Percentiles rank a stretch among this genome's conserved stretches.
Evolutionary conservation across 208 protist species (phyloP).

Genomic region (Crithidia fasciculata): DNA sequence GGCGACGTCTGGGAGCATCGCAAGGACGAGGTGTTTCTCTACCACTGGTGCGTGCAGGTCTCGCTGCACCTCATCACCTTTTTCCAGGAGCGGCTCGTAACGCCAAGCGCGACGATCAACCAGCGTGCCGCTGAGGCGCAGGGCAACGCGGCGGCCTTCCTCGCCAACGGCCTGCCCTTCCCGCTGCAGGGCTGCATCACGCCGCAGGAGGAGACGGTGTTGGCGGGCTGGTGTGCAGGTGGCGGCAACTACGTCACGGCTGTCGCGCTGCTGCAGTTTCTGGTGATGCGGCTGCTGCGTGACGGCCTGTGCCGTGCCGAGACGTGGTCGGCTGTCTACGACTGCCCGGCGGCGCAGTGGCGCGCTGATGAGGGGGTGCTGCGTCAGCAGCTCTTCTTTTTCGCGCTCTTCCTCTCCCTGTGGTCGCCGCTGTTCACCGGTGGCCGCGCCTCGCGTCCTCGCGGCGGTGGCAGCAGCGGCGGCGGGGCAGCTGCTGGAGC

Average conservation of each 20-base stretch:
- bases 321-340: constrained; percentile 80
- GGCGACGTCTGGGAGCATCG: constrained; percentile 49
- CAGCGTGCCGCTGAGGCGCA: constrained; percentile 38
- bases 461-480: not conserved
- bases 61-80: constrained; percentile 75
- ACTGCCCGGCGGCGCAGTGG: constrained; percentile 44
- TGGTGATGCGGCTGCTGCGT: constrained; percentile 73
- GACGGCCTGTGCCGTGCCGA: constrained; percentile 69
- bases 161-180: constrained; percentile 18
- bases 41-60: constrained; percentile 85
- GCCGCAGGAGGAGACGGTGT: constrained; percentile 68
- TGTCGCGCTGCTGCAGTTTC: constrained; percentile 75
- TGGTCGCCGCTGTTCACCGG: constrained; percentile 85
- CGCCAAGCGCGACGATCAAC: constrained; percentile 76
- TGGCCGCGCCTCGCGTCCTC: constrained; percentile 22
- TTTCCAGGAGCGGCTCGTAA: constrained; percentile 82
- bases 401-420: constrained; percentile 68
- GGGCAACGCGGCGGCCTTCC: constrained; percentile 13
- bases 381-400: constrained; percentile 88
- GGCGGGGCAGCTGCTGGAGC: not conserved
- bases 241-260: constrained; percentile 82
- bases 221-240: constrained; percentile 59
- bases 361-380: constrained; percentile 56
- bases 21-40: constrained; percentile 79
- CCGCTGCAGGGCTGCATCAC: constrained; percentile 61